These are phyloP conservation scores for Skeletonema potamos DNA, from an alignment of 108 stramenopile species.

Conservation along the genomic window DNA sequence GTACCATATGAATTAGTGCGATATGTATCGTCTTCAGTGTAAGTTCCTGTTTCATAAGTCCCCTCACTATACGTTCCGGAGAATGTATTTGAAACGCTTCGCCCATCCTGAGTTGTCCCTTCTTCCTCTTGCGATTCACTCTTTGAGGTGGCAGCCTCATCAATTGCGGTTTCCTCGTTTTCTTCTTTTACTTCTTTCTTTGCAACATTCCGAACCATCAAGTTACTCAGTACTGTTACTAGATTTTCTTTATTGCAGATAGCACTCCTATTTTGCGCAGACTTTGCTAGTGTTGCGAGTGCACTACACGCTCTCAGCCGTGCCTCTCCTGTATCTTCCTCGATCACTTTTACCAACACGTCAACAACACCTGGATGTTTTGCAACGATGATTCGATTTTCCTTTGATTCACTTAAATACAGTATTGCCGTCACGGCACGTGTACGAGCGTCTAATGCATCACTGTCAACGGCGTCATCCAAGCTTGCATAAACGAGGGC, in stretches of 20 bases:
- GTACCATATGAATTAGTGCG: not conserved
- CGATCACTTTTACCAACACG: conserved; percentile 54
- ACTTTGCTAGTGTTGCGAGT: conserved; percentile 72
- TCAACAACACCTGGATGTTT: conserved; percentile 56
- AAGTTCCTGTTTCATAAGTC: conserved; percentile 7
- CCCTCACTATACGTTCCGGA: conserved; percentile 30
- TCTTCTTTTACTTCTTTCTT: conserved; percentile 6
- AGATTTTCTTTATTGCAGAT: conserved; percentile 48
- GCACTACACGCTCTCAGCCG: conserved; percentile 59
- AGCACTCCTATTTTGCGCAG: conserved; percentile 55
- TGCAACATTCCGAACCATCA: conserved; percentile 23
- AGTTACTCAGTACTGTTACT: conserved; percentile 40
- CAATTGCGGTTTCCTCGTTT: conserved; percentile 6
- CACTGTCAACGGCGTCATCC: conserved; percentile 41
- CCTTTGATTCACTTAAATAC: conserved; percentile 60
- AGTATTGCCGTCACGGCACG: conserved; percentile 61
- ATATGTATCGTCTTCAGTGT: conserved; percentile 32
- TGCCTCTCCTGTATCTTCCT: conserved; percentile 67
- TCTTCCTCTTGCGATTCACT: not conserved
- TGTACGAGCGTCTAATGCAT: conserved; percentile 63
- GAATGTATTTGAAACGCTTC: conserved; percentile 30
- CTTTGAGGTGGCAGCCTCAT: not conserved
- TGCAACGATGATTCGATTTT: conserved; percentile 64
- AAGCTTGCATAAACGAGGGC: conserved; percentile 53
- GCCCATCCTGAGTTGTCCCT: conserved; percentile 19